Conservation (phyloP, 2,329 filamentous ascomycete species). For the Furcasterigmium sp. region DNA sequence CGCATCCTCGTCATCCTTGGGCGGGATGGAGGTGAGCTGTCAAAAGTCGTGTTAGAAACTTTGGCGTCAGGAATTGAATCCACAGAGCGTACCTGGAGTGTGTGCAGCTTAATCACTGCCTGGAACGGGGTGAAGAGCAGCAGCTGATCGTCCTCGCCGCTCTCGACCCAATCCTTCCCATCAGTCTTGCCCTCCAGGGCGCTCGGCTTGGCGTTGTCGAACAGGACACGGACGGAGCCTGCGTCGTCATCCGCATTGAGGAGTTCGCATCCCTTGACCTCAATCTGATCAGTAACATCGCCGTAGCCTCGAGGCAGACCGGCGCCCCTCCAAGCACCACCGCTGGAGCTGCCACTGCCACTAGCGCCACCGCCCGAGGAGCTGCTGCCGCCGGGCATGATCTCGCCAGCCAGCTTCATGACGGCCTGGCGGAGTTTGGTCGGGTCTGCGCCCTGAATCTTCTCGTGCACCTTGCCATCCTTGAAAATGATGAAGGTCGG, state of each 20-base stretch:
- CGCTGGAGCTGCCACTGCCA: constrained; percentile 37
- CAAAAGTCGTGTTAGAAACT: constrained; percentile 20
- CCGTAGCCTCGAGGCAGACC: constrained; percentile 72
- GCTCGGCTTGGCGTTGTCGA: constrained; percentile 64
- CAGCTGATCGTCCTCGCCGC: constrained; percentile 93
- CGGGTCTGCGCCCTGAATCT: constrained; percentile 69
- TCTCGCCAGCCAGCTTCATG: constrained; percentile 64
- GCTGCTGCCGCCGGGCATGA: constrained; percentile 32
- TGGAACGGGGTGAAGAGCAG: constrained; percentile 91
- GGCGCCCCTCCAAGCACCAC: constrained; percentile 65
- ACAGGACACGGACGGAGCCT: constrained; percentile 67
- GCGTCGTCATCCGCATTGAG: constrained; percentile 79
- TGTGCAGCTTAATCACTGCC: constrained; percentile 83
- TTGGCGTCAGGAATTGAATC: too few relatives aligned
- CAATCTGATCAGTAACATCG: constrained; percentile 79
- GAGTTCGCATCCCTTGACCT: constrained; percentile 75
- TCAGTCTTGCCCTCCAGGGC: constrained; percentile 51
- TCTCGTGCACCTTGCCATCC: constrained; percentile 60
- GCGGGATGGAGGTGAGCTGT: constrained; percentile 78
- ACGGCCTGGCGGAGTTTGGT: constrained; percentile 65
- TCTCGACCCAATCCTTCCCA: constrained; percentile 83
- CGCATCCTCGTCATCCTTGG: constrained; percentile 60
- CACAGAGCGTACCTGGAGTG: constrained; percentile 55
- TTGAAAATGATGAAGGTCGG: constrained; percentile 93
- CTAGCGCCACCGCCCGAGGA: constrained; percentile 24